Percentiles rank a stretch among this genome's conserved stretches.
These are phyloP conservation scores for Camelina sativa DNA, from an alignment of 345 rosid species.

Conservation along the genomic window DNA sequence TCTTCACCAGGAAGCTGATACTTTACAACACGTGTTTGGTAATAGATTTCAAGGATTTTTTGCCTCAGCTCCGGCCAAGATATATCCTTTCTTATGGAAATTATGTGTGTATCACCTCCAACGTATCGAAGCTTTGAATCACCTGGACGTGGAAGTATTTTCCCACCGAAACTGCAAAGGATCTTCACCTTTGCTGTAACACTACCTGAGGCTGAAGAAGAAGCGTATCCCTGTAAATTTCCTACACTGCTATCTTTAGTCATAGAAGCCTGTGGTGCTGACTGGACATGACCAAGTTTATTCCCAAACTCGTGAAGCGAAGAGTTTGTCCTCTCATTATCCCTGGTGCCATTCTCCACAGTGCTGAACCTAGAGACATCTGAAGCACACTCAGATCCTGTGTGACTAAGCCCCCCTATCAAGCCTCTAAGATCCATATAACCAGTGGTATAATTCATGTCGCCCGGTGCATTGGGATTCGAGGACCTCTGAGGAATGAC, in stretches of 20 bases:
- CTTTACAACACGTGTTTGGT: slow-evolving; percentile 66
- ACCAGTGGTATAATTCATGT: slow-evolving; percentile 55
- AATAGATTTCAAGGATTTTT: slow-evolving; percentile 64
- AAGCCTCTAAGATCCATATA: slow-evolving; percentile 73
- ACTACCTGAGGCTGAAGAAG: slow-evolving; percentile 55
- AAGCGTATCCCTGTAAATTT: slow-evolving; percentile 41
- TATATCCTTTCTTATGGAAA: slow-evolving; percentile 66
- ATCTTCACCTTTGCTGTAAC: slow-evolving; percentile 63
- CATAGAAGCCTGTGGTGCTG: slow-evolving; percentile 51
- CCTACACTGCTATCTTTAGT: slow-evolving; percentile 50
- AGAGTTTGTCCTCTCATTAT: slow-evolving; percentile 54
- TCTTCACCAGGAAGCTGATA: slow-evolving; percentile 99
- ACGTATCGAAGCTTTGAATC: slow-evolving; percentile 92
- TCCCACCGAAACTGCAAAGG: slow-evolving; percentile 92
- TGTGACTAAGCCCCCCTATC: slow-evolving; percentile 65
- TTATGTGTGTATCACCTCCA: slow-evolving; percentile 83
- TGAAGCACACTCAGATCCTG: slow-evolving; percentile 69
- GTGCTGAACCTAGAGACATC: slow-evolving; percentile 55
- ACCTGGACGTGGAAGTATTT: slow-evolving; percentile 83
- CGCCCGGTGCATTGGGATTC: slow-evolving; percentile 46
- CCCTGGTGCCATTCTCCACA: slow-evolving; percentile 54
- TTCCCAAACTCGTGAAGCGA: slow-evolving; percentile 52
- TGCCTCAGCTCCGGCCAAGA: slow-evolving; percentile 67
- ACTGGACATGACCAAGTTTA: slow-evolving; percentile 55
- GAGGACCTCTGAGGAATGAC: slow-evolving; percentile 58